A percentile compares a stretch with the other conserved stretches of the same genome.
These are phyloP conservation scores for Blastobotrys raffinosifermentans DNA, from an alignment of 1,139 yeast genomes.

Conservation along the genomic window DNA sequence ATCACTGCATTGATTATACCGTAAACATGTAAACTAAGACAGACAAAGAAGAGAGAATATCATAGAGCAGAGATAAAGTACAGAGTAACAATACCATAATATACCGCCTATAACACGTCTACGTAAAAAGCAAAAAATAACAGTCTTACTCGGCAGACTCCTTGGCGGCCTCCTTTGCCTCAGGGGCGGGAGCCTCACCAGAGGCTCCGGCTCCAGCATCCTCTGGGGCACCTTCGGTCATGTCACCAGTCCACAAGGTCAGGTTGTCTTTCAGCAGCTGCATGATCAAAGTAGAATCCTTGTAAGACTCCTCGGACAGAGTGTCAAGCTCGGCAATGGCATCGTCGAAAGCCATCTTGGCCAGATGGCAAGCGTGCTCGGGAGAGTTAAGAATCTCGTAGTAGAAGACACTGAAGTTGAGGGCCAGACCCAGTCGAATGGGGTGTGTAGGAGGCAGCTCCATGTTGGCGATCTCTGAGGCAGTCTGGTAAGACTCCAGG, in stretches of 20 bases:
- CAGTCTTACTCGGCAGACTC: conserved; percentile 11
- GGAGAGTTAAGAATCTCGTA: conserved; percentile 97
- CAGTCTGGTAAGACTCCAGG: conserved; percentile 89
- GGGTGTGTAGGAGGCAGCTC: conserved; percentile 99
- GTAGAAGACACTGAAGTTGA: conserved; percentile 96
- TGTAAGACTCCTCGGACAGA: conserved; percentile 94
- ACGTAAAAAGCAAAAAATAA: not conserved
- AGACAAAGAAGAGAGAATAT: not conserved
- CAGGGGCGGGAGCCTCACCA: conserved; percentile 10
- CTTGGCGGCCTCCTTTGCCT: conserved; percentile 11
- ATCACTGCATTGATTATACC: not conserved
- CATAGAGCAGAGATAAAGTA: not conserved
- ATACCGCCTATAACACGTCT: not conserved
- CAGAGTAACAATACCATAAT: not conserved
- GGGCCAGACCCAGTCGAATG: conserved; percentile 94
- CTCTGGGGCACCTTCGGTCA: conserved; percentile 77
- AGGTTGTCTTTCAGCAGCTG: conserved; percentile 97
- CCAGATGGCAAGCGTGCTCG: conserved; percentile 97
- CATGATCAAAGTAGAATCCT: conserved; percentile 97
- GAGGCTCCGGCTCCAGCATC: conserved; percentile 24
- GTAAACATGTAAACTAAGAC: not conserved
- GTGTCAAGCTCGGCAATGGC: conserved; percentile 99
- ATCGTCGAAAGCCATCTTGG: conserved; percentile 98
- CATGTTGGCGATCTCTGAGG: conserved; percentile 94
- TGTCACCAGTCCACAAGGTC: conserved; percentile 96